A percentile compares a stretch with the other conserved stretches of the same genome.
Evolutionary conservation across 768 basidiomycete genomes (phyloP).

Genomic region (Auricularia auricula-judae): DNA sequence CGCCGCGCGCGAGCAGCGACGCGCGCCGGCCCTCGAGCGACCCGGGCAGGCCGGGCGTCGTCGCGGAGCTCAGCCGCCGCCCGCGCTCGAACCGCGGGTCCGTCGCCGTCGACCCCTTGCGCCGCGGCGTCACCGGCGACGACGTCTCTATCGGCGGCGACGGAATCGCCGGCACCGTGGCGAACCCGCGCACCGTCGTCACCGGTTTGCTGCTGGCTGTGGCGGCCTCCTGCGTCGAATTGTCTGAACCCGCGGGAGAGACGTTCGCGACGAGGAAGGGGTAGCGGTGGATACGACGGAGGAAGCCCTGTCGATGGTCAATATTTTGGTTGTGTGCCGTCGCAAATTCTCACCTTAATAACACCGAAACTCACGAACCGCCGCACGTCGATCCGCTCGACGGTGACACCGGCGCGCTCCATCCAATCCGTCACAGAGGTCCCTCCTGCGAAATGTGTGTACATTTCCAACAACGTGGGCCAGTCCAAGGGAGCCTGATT

Average conservation of each 20-base stretch:
- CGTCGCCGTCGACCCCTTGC: neutral
- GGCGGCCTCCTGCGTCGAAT: slow-evolving; percentile 2
- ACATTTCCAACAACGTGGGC: slow-evolving; percentile 77
- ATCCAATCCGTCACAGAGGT: slow-evolving; percentile 85
- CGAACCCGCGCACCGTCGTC: neutral
- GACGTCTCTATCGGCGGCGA: slow-evolving; percentile 4
- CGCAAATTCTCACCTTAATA: slow-evolving; percentile 59
- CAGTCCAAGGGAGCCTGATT: slow-evolving; percentile 57
- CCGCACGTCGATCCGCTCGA: slow-evolving; percentile 68
- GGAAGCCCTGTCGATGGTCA: slow-evolving; percentile 52
- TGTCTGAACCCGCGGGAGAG: slow-evolving; percentile 14
- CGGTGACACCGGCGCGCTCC: slow-evolving; percentile 49
- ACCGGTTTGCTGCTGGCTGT: neutral
- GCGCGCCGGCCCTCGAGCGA: neutral
- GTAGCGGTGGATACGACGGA: slow-evolving; percentile 88
- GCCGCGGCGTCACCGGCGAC: neutral
- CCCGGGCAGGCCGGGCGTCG: neutral
- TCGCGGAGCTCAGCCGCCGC: neutral
- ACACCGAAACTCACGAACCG: slow-evolving; percentile 97
- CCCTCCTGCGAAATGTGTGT: slow-evolving; percentile 76
- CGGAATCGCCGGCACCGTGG: slow-evolving; percentile 2
- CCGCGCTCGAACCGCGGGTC: neutral
- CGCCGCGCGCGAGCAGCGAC: neutral
- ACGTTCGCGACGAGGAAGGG: slow-evolving; percentile 53
- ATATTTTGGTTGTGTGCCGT: neutral